These are phyloP conservation scores for Fusarium secorum DNA, from an alignment of 2,329 filamentous ascomycete species.

Conservation along the genomic window DNA sequence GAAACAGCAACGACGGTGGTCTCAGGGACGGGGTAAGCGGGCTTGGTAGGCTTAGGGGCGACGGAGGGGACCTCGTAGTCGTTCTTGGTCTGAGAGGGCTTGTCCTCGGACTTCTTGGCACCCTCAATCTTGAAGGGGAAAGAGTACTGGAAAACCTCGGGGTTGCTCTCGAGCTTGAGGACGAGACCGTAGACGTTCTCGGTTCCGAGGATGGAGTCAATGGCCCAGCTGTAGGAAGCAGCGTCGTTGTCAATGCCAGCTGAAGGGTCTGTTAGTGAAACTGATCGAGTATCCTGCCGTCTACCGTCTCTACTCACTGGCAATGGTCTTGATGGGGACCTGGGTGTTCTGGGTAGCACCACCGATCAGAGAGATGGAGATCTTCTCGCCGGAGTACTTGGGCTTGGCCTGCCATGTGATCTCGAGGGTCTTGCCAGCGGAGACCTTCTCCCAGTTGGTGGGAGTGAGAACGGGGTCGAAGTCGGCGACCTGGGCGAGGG, in stretches of 20 bases:
- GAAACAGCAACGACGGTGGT: constrained; percentile 37
- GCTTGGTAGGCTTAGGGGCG: constrained; percentile 36
- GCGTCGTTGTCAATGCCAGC: constrained; percentile 56
- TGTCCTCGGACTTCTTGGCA: constrained; percentile 27
- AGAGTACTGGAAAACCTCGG: constrained; percentile 66
- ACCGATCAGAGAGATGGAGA: constrained; percentile 64
- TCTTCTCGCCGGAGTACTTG: constrained; percentile 52
- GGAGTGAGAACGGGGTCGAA: constrained; percentile 65
- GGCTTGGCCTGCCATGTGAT: constrained; percentile 60
- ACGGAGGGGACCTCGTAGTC: constrained; percentile 38
- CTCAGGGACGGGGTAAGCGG: constrained; percentile 23
- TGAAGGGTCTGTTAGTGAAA: constrained; percentile 37
- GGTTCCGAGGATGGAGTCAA: constrained; percentile 55
- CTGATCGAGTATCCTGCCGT: not conserved
- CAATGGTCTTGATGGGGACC: constrained; percentile 53
- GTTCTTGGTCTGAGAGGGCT: constrained; percentile 2
- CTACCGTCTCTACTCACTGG: constrained; percentile 56
- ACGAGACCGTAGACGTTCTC: constrained; percentile 64
- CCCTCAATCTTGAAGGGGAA: constrained; percentile 65
- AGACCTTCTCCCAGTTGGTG: constrained; percentile 51
- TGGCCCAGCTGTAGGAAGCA: constrained; percentile 59
- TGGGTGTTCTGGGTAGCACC: constrained; percentile 56
- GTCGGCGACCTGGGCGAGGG: constrained; percentile 61
- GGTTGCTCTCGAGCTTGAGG: constrained; percentile 59
- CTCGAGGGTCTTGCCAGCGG: constrained; percentile 58